These are phyloP conservation scores for Vigna angularis DNA, from an alignment of 306 rosid species.

Conservation along the genomic window DNA sequence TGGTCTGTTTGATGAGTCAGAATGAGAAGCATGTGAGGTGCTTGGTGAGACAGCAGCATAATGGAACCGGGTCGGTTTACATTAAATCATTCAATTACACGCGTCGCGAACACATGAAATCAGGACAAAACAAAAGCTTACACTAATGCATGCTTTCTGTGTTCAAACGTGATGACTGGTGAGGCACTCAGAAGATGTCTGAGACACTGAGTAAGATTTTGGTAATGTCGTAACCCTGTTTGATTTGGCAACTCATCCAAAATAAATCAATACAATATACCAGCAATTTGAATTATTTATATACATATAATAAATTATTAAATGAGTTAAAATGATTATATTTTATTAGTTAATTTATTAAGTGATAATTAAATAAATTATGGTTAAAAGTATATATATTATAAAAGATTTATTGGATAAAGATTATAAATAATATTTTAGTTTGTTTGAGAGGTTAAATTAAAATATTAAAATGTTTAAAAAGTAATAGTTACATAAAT, in stretches of 20 bases:
- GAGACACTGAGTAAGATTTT: background rate
- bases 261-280: too few relatives aligned
- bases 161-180: background rate
- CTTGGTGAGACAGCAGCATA: conserved; percentile 32
- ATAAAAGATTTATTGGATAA: too few relatives aligned
- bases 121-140: background rate
- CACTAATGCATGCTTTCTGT: background rate
- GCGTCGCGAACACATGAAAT: conserved; percentile 8
- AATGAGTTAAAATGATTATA: too few relatives aligned
- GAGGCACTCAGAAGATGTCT: background rate
- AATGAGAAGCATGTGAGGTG: conserved; percentile 23
- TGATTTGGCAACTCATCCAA: background rate
- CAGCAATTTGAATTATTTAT: too few relatives aligned
- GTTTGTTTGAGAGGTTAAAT: too few relatives aligned
- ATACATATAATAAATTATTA: too few relatives aligned
- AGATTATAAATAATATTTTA: too few relatives aligned
- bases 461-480: too few relatives aligned
- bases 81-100: conserved; percentile 17
- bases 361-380: too few relatives aligned
- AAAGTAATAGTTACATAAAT: too few relatives aligned
- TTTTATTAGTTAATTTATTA: too few relatives aligned
- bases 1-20: background rate
- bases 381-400: too few relatives aligned
- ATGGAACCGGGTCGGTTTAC: conserved; percentile 1
- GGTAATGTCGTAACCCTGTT: background rate